A percentile compares a stretch with the other conserved stretches of the same genome.
phyloP scores from a whole-genome alignment of 176 grass and related monocot species.

The Eremochloa ophiuroides region DNA sequence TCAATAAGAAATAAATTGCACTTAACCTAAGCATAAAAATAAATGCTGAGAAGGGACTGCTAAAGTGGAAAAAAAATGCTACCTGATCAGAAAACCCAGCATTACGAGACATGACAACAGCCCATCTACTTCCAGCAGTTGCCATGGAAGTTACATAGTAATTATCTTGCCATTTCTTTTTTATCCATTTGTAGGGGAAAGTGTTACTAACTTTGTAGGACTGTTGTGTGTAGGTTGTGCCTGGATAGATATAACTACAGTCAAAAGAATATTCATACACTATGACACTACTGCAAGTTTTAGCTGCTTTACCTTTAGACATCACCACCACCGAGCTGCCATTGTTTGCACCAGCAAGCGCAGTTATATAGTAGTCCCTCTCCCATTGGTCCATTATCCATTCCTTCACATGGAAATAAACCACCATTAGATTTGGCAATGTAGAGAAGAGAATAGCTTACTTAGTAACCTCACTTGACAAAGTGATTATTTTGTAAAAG shows the following conservation, averaged over 20 bases:
- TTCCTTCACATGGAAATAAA: conserved; percentile 66
- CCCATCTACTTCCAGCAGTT: conserved; percentile 94
- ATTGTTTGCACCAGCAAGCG: conserved; percentile 89
- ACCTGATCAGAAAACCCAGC: conserved; percentile 96
- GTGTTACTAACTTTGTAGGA: conserved; percentile 97
- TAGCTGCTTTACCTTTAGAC: conserved; percentile 85
- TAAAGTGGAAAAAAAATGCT: conserved; percentile 5
- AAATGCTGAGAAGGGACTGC: neutral
- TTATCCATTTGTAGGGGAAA: conserved; percentile 99
- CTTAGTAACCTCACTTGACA: neutral
- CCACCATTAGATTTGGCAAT: conserved; percentile 8
- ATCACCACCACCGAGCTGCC: conserved; percentile 91
- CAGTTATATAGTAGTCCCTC: conserved; percentile 92
- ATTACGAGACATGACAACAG: conserved; percentile 92
- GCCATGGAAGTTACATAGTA: conserved; percentile 99
- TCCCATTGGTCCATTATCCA: conserved; percentile 99
- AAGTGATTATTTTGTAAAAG: conserved; percentile 19
- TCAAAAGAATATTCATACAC: conserved; percentile 11
- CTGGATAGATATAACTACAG: conserved; percentile 31
- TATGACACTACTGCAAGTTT: conserved; percentile 13
- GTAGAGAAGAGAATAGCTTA: conserved; percentile 27
- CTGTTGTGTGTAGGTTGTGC: conserved; percentile 80
- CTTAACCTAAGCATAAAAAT: neutral
- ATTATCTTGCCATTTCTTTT: conserved; percentile 95
- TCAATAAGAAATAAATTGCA: neutral